Evolutionary conservation across 1,284 basidiomycete species (phyloP).

Genomic region (Malassezia japonica): DNA sequence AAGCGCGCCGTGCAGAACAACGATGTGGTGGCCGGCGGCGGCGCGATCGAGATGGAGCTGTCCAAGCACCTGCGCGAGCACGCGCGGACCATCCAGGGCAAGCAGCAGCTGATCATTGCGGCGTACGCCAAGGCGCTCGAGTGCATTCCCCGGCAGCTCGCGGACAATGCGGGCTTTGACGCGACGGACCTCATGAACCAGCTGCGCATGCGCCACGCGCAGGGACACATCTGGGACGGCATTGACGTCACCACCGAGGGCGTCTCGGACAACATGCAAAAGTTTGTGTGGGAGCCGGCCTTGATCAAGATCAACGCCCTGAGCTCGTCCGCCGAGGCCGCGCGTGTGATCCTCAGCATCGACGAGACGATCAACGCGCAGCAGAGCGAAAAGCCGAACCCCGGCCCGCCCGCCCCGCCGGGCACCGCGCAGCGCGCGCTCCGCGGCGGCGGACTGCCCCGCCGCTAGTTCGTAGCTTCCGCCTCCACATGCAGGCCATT

Average conservation of each 20-base stretch:
- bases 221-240: slow-evolving; percentile 75
- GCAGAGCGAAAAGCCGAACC: slow-evolving; percentile 33
- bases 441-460: slow-evolving; percentile 22
- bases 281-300: slow-evolving; percentile 96
- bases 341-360: slow-evolving; percentile 64
- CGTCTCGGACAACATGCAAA: slow-evolving; percentile 85
- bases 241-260: slow-evolving; percentile 84
- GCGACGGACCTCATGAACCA: slow-evolving; percentile 96
- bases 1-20: slow-evolving; percentile 92
- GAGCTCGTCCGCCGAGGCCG: slow-evolving; percentile 86
- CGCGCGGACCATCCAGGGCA: slow-evolving; percentile 85
- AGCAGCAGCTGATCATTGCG: slow-evolving; percentile 87
- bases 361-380: slow-evolving; percentile 46
- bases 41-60: slow-evolving; percentile 97
- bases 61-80: slow-evolving; percentile 83
- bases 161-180: slow-evolving; percentile 95
- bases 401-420: slow-evolving; percentile 34
- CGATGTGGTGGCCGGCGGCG: slow-evolving; percentile 91
- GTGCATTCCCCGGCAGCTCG: slow-evolving; percentile 94
- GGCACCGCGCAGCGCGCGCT: slow-evolving; percentile 44
- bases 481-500: slow-evolving; percentile 1
- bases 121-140: slow-evolving; percentile 95
- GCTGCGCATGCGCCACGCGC: slow-evolving; percentile 88
- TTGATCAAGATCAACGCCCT: slow-evolving; percentile 93
- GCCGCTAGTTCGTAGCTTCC: slow-evolving; percentile 8